Evolutionary conservation across 306 rosid genomes (phyloP).

Genomic region (Pachyrhizus erosus): DNA sequence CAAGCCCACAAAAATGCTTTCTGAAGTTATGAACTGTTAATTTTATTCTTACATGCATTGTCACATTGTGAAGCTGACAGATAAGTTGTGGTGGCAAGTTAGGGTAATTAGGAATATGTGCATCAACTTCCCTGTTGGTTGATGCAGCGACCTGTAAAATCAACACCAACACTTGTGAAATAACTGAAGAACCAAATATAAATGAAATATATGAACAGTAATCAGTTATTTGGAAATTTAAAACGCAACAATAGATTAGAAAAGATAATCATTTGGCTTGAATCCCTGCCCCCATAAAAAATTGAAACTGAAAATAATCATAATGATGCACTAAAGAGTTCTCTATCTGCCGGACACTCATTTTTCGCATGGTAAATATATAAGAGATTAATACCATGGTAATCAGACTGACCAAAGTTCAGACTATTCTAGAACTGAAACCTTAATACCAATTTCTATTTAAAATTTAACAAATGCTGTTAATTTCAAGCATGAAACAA

Average conservation of each 20-base stretch:
- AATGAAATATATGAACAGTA: conserved; percentile 17
- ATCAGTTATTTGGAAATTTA: not conserved
- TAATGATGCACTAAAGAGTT: not conserved
- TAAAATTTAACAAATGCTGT: not conserved
- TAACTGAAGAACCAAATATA: conserved; percentile 12
- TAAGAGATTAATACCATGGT: not conserved
- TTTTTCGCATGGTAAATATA: not conserved
- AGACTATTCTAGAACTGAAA: conserved; percentile 7
- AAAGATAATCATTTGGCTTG: not conserved
- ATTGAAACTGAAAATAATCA: not conserved
- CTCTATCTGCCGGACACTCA: not conserved
- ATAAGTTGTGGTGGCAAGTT: conserved; percentile 72
- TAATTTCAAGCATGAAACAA: conserved; percentile 22
- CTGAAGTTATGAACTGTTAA: conserved; percentile 1
- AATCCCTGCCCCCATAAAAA: not conserved
- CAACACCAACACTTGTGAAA: conserved; percentile 21
- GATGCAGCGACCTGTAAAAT: conserved; percentile 71
- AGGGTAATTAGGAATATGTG: conserved; percentile 76
- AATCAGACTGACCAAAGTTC: not conserved
- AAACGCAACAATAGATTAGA: conserved; percentile 2
- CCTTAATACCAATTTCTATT: not conserved
- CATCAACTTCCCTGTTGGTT: conserved; percentile 76
- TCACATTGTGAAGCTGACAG: conserved; percentile 79
- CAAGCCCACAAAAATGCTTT: conserved; percentile 1
- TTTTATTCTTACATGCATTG: conserved; percentile 69